Evolutionary conservation across 2,329 filamentous ascomycete species (phyloP), one percentile per base, ranked within the genome.

Genomic region (Nannizzia gypsea): DNA sequence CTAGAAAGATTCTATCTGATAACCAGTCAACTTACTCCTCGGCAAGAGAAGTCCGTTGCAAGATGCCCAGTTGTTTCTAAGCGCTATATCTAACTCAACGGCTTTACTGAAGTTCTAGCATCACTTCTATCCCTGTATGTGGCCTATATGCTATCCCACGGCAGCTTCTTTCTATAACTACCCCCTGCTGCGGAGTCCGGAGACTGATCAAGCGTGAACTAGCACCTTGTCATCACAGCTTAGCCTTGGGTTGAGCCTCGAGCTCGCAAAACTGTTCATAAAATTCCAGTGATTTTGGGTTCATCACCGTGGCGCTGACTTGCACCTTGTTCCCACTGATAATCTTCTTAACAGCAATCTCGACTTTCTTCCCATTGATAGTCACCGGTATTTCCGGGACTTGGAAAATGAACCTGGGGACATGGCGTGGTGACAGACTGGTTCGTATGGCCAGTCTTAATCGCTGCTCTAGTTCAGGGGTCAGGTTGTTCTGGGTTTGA

Each of bases 291-390:
- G 67, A 66, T 13, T 67, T 67, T 4, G 74, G 75, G 65, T 77
- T 77, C 44, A 66, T 63, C 8, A 76, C 70, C 6, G 74, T 76
- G 6, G 70, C 70, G 59, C 70, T 73, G 8, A 70, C 64, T 56
- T 64, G 71, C 61, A 73, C 73, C 59, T 69, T 70, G 26, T 65
- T 70, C 8, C 76, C 76, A 62, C 64, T 70, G 17, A 73, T 70
- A 20, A 72, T 71, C 62, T 72, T 68, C 70, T 74, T 79, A 44
- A 80, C 73, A 34, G 69, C 71, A 56, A 70, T 73, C 69, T 75
- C 72, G 28, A 78, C 73, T 62, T 78, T 78, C 66, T 78, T 78
- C 5, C 76, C 76, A 60, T 78, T 78, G 46, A 79, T 73, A 8
- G 76, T 78, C 20, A 73, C 70, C 0, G 75, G 75, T 17, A 78